Evolutionary conservation across 2,329 filamentous ascomycete genomes (phyloP), one percentile per base, ranked within the genome.

Genomic region (Ascochyta rabiei): DNA sequence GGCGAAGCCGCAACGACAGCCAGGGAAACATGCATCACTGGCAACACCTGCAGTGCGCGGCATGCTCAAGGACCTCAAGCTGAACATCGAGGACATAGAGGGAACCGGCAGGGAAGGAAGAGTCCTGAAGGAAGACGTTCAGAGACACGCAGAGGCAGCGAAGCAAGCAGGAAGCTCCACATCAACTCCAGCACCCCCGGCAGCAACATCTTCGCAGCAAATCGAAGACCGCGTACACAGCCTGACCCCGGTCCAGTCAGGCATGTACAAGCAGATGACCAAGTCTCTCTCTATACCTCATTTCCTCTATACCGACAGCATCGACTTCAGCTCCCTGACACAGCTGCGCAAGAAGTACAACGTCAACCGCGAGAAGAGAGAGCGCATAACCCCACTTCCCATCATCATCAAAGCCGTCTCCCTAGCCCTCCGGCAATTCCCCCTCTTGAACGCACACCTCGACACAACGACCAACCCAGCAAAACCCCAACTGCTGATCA

Each of bases 211-310:
- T 16, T 58, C 55, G 33, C 56, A 61, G 38, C 69, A 76, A 30
- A 63, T 75, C 13, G 78, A 81, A 48, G 95, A 98, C 75, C 89
- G 86, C 8, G 76, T 81, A 2, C 81, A 88, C 28, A 80, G 84
- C 53, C 80, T 99, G 57, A 90, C 90, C 12, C 88, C 87, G 33
- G 89, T 90, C 13, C 93, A 98, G 77, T 82, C 85, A 33, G 89
- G 91, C 71, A 99, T 99, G 95, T 98, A 96, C 86, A 97, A 96
- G 79, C 84, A 87, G 56, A 99, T 99, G 95, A 97, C 93, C 13
- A 87, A 87, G 54, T 97, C 93, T 2, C 83, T 99, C 60, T 85
- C 78, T 45, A 98, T 97, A 66, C 95, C 95, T 0, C 95, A 98
- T 77, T 97, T 99, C 77, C 85, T 98, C 57, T 99, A 96, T 78